These are phyloP conservation scores for Xylaria sp. DNA, from an alignment of 2,329 filamentous ascomycete genomes.

Conservation along the genomic window DNA sequence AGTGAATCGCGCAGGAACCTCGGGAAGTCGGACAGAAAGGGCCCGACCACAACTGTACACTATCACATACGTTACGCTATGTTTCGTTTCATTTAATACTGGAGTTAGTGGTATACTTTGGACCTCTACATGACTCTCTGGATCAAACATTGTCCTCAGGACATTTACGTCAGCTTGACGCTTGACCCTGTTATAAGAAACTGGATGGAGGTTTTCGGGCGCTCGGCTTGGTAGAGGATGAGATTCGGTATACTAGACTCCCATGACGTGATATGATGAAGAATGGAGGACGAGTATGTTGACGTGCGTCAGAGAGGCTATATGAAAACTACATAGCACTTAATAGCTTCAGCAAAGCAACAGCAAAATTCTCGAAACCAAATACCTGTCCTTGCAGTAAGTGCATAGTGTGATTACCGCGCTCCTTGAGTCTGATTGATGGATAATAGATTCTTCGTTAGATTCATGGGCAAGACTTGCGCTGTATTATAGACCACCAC, in stretches of 20 bases:
- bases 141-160: not conserved
- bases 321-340: not conserved
- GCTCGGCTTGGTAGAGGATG: conserved; percentile 1
- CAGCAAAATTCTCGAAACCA: not conserved
- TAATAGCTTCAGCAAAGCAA: not conserved
- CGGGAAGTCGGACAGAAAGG: not conserved
- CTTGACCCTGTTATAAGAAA: not conserved
- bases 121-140: conserved; percentile 3
- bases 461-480: too few relatives aligned
- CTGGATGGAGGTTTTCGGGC: not conserved
- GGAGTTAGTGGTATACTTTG: conserved; percentile 22
- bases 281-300: not conserved
- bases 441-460: too few relatives aligned
- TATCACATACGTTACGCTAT: not conserved
- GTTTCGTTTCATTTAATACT: conserved; percentile 14
- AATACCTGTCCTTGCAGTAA: not conserved
- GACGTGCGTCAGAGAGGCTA: not conserved
- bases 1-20: not conserved
- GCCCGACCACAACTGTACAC: conserved; percentile 18
- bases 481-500: not conserved
- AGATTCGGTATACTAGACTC: not conserved
- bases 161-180: not conserved
- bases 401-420: not conserved
- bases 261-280: not conserved
- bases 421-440: too few relatives aligned